Evolutionary conservation across 805 yeast species (phyloP).

Genomic region (Maudiozyma turicensis): DNA sequence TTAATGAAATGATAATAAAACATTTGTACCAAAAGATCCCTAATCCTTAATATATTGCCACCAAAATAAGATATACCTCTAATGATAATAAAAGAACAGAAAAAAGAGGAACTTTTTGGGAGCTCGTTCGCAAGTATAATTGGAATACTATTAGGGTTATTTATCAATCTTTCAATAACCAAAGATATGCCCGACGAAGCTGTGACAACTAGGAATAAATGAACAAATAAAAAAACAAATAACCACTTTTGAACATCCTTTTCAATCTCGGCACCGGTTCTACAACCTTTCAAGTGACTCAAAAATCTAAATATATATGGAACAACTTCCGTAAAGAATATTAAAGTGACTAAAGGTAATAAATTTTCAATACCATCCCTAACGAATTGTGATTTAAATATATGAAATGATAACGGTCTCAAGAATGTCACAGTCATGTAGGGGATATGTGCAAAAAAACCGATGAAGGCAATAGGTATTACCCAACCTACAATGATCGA

Average conservation of each 20-base stretch:
- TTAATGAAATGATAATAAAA: constrained; percentile 33
- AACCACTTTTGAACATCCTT: constrained; percentile 69
- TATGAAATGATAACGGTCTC: constrained; percentile 39
- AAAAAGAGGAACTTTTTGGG: constrained; percentile 81
- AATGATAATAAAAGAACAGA: constrained; percentile 64
- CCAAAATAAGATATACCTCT: constrained; percentile 75
- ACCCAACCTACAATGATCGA: constrained; percentile 59
- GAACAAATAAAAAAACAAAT: constrained; percentile 70
- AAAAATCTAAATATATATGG: constrained; percentile 48
- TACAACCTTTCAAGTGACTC: constrained; percentile 45
- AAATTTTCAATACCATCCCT: constrained; percentile 50
- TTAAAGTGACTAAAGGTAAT: constrained; percentile 57
- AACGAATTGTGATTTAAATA: constrained; percentile 42
- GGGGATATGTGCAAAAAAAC: constrained; percentile 66
- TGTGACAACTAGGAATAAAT: constrained; percentile 75
- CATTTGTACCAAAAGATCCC: constrained; percentile 36
- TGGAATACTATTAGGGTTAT: constrained; percentile 66
- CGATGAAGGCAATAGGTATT: constrained; percentile 73
- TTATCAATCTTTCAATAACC: constrained; percentile 49
- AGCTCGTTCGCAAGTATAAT: constrained; percentile 63
- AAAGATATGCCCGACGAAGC: constrained; percentile 70
- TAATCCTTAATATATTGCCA: constrained; percentile 52
- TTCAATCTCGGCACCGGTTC: constrained; percentile 56
- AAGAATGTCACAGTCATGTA: constrained; percentile 36
- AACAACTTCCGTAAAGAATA: constrained; percentile 53